phyloP scores from a whole-genome alignment of 2,329 filamentous ascomycete species.

The Cordyceps cateniannulata region DNA sequence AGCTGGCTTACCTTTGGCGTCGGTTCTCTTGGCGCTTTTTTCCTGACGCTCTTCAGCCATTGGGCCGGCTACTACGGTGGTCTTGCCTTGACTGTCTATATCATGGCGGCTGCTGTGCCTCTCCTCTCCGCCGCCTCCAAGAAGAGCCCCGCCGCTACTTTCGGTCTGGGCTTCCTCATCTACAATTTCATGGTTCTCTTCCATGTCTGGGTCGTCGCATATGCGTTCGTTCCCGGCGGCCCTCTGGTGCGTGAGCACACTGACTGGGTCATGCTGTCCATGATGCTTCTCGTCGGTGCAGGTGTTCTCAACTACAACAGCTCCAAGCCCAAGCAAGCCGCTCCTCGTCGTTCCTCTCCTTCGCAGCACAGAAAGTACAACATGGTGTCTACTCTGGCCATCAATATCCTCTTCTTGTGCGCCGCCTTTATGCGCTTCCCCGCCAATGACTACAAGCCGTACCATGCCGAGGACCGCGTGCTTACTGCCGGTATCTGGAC shows the following conservation, averaged over 20 bases:
- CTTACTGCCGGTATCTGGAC: slow-evolving; percentile 98
- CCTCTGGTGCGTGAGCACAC: slow-evolving; percentile 89
- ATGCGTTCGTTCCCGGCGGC: slow-evolving; percentile 94
- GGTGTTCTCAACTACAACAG: slow-evolving; percentile 70
- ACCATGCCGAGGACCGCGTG: slow-evolving; percentile 80
- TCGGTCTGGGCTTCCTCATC: slow-evolving; percentile 80
- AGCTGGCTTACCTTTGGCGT: slow-evolving; percentile 75
- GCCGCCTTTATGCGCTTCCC: slow-evolving; percentile 89
- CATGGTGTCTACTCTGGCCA: slow-evolving; percentile 53
- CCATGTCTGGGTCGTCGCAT: slow-evolving; percentile 97
- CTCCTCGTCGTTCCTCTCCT: slow-evolving; percentile 22
- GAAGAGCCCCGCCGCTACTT: slow-evolving; percentile 70
- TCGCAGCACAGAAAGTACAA: slow-evolving; percentile 47
- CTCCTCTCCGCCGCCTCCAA: slow-evolving; percentile 71
- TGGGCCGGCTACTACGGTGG: slow-evolving; percentile 90
- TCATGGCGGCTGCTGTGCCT: slow-evolving; percentile 71
- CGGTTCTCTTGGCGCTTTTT: slow-evolving; percentile 70
- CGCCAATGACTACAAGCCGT: slow-evolving; percentile 81
- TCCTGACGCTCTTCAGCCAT: slow-evolving; percentile 69
- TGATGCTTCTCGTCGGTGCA: slow-evolving; percentile 76
- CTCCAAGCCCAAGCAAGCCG: slow-evolving; percentile 37
- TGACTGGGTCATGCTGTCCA: slow-evolving; percentile 88
- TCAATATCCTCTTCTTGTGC: slow-evolving; percentile 75
- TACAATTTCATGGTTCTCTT: slow-evolving; percentile 96
- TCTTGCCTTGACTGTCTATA: slow-evolving; percentile 66